A percentile compares a stretch with the other conserved stretches of the same genome.
phyloP scores from a whole-genome alignment of 441 rosid genomes.

The Pelargonium citronellum region DNA sequence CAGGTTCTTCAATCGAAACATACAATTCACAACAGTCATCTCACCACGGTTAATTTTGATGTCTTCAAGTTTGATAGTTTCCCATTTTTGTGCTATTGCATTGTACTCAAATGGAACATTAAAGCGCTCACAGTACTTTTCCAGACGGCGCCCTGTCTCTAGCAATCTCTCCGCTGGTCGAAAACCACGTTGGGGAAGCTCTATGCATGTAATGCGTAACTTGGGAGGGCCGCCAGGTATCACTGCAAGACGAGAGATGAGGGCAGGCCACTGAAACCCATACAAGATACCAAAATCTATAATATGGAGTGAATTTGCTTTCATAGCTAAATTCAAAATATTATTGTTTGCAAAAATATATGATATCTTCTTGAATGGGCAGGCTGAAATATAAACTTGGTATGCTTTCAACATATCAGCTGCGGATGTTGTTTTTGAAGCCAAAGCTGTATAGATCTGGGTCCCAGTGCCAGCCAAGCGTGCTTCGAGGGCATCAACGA shows the following conservation, averaged over 20 bases:
- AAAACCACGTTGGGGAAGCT: conserved; percentile 47
- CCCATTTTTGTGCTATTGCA: conserved; percentile 53
- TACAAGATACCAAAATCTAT: conserved; percentile 36
- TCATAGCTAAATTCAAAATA: conserved; percentile 24
- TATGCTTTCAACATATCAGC: conserved; percentile 22
- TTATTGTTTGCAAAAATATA: conserved; percentile 33
- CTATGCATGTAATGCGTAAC: conserved; percentile 53
- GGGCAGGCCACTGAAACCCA: conserved; percentile 54
- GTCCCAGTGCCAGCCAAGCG: conserved; percentile 26
- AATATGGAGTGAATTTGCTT: conserved; percentile 36
- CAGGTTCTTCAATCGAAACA: conserved; percentile 25
- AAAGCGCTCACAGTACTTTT: conserved; percentile 32
- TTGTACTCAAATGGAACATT: conserved; percentile 48
- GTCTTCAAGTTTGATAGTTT: conserved; percentile 30
- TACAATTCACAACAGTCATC: conserved; percentile 25
- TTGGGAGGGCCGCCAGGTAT: conserved; percentile 34
- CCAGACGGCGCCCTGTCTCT: conserved; percentile 40
- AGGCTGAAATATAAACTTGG: conserved; percentile 22
- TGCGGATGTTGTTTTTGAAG: conserved; percentile 15
- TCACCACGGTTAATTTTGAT: conserved; percentile 24
- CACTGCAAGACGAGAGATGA: conserved; percentile 38
- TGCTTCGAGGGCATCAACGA: conserved; percentile 32
- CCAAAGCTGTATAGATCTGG: conserved; percentile 12
- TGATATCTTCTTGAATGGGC: conserved; percentile 40
- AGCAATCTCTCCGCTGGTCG: conserved; percentile 40